phyloP scores from a whole-genome alignment of 1,284 basidiomycete species.

The Ustilago tritici region DNA sequence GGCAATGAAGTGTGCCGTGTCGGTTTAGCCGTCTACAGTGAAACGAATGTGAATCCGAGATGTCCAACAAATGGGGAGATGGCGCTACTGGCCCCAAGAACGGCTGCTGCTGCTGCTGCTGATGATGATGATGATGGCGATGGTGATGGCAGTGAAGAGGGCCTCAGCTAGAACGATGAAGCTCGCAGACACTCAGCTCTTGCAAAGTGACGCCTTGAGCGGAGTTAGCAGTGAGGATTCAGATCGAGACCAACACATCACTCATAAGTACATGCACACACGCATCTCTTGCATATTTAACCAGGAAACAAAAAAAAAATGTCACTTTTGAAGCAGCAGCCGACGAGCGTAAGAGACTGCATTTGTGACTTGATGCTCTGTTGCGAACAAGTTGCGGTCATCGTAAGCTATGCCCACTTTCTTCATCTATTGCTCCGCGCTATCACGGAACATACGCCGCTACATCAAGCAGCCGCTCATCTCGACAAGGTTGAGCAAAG shows the following conservation, averaged over 20 bases:
- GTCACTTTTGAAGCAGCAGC: neutral
- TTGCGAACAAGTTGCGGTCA: neutral
- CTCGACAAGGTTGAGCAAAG: no score
- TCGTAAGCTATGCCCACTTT: neutral
- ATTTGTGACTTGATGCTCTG: neutral
- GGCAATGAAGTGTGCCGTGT: neutral
- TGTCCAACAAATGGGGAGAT: neutral
- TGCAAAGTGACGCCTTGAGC: conserved; percentile 16
- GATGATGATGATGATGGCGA: neutral
- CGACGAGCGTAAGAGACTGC: neutral
- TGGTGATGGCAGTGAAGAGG: neutral
- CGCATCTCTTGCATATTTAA: conserved; percentile 4
- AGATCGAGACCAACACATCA: conserved; percentile 30
- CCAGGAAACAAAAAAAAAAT: neutral
- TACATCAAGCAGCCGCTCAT: no score
- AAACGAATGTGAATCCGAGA: neutral
- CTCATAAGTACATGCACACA: conserved; percentile 10
- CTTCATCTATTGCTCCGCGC: neutral
- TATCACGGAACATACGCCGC: no score
- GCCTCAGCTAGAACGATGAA: neutral
- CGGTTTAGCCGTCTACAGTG: neutral
- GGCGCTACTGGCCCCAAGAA: neutral
- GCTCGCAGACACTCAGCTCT: neutral
- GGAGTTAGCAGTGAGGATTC: conserved; percentile 13
- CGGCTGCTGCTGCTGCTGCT: neutral